phyloP scores from a whole-genome alignment of 805 yeast genomes.

The Cyberlindnera xylosilytica region DNA sequence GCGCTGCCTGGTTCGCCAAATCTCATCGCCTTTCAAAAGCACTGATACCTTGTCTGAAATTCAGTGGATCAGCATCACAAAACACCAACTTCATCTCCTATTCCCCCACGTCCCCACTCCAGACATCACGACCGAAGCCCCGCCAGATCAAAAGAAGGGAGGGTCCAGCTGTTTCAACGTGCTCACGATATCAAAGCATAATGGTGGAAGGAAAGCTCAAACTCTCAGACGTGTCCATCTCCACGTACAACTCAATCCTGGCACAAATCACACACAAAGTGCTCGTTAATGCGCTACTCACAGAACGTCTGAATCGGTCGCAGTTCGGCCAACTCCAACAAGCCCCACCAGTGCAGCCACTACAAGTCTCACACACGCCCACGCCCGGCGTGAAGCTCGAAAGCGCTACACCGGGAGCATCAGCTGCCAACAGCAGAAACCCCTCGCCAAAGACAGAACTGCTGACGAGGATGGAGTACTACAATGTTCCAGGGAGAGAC shows the following conservation, averaged over 20 bases:
- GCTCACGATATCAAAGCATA: not conserved
- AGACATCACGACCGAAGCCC: too few relatives aligned
- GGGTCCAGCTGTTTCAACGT: too few relatives aligned
- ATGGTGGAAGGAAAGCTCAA: conserved; percentile 5
- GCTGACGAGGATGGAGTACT: conserved; percentile 18
- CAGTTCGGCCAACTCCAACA: conserved; percentile 16
- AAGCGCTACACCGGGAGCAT: conserved; percentile 7
- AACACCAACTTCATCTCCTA: too few relatives aligned
- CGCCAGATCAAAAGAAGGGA: too few relatives aligned
- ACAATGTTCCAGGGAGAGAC: conserved; percentile 30
- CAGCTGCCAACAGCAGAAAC: conserved; percentile 13
- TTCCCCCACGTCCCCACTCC: too few relatives aligned
- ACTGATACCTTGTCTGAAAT: too few relatives aligned
- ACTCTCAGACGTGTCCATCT: conserved; percentile 6
- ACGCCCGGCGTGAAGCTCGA: conserved; percentile 8
- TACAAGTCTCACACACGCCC: conserved; percentile 1
- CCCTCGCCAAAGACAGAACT: conserved; percentile 21
- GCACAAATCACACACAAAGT: conserved; percentile 13
- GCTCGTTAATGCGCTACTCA: conserved; percentile 13
- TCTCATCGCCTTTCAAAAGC: too few relatives aligned
- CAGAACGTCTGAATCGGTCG: conserved; percentile 11
- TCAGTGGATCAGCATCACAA: too few relatives aligned
- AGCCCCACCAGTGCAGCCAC: conserved; percentile 10
- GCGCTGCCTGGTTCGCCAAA: too few relatives aligned
- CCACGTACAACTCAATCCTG: conserved; percentile 8